A percentile compares a stretch with the other conserved stretches of the same genome.
Evolutionary conservation across 2,329 filamentous ascomycete genomes (phyloP).

Genomic region (Epichloe gansuensis): DNA sequence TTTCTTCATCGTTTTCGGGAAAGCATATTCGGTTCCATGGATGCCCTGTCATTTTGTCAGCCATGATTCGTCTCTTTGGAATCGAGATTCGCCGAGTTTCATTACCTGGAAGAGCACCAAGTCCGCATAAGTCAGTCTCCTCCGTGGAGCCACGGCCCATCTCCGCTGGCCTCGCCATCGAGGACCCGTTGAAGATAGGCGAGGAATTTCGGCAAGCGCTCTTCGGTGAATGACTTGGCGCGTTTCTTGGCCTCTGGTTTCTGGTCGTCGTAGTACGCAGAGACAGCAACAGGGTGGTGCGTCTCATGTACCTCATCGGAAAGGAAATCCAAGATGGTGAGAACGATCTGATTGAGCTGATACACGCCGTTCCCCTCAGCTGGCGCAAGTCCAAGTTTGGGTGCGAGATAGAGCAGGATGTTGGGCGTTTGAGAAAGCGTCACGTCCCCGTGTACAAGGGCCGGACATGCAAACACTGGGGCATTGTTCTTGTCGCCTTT

Average conservation of each 20-base stretch:
- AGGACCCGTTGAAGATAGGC: slow-evolving; percentile 58
- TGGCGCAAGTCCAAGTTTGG: slow-evolving; percentile 42
- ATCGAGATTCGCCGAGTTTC: not conserved
- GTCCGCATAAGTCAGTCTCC: slow-evolving; percentile 58
- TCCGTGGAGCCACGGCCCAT: slow-evolving; percentile 55
- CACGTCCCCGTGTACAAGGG: slow-evolving; percentile 50
- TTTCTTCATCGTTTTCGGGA: slow-evolving; percentile 52
- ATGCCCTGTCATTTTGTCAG: slow-evolving; percentile 26
- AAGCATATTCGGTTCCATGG: slow-evolving; percentile 52
- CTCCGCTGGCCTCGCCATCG: slow-evolving; percentile 38
- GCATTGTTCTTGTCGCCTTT: slow-evolving; percentile 45
- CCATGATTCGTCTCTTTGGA: not conserved
- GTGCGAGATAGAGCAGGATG: slow-evolving; percentile 60
- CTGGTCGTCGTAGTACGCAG: slow-evolving; percentile 62
- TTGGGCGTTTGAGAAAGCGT: slow-evolving; percentile 58
- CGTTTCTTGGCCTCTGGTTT: slow-evolving; percentile 51
- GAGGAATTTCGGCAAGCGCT: slow-evolving; percentile 60
- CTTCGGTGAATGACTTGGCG: slow-evolving; percentile 44
- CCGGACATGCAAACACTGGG: slow-evolving; percentile 54
- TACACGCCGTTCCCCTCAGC: slow-evolving; percentile 33
- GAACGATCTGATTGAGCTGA: slow-evolving; percentile 47
- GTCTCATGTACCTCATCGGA: slow-evolving; percentile 63
- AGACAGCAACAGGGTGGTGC: slow-evolving; percentile 55
- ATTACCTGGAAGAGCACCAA: slow-evolving; percentile 58
- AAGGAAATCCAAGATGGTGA: slow-evolving; percentile 61